Evolutionary conservation across 1,284 basidiomycete species (phyloP).

Genomic region (Ustilago tritici): DNA sequence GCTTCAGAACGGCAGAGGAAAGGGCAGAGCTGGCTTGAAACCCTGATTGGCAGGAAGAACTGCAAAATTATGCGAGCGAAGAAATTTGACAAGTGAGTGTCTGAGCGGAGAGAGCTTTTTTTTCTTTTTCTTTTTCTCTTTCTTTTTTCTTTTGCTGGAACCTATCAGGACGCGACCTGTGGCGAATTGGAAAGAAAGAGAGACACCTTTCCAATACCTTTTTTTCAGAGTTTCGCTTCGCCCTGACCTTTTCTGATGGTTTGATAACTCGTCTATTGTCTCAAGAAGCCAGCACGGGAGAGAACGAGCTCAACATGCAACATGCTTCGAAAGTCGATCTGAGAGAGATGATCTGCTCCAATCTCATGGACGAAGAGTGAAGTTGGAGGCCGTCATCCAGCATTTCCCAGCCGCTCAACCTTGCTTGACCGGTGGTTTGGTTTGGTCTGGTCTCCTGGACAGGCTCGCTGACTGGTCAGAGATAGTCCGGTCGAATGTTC

Average conservation of each 20-base stretch:
- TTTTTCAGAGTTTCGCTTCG: no score
- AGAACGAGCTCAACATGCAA: background rate
- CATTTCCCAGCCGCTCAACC: background rate
- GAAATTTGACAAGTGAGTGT: conserved; percentile 26
- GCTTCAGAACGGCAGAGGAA: conserved; percentile 8
- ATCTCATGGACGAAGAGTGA: background rate
- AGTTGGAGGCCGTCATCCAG: background rate
- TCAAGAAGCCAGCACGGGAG: background rate
- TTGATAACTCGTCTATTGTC: background rate
- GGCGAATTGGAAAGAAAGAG: conserved; percentile 14
- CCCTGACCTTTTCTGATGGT: conserved; percentile 6
- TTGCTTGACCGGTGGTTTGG: background rate
- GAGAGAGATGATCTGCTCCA: conserved; percentile 3
- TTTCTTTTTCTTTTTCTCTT: background rate
- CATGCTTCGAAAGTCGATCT: conserved; percentile 4
- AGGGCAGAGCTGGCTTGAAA: background rate
- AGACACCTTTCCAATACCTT: conserved; percentile 10
- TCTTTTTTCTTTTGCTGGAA: background rate
- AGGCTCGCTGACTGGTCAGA: conserved; percentile 6
- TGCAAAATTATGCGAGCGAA: conserved; percentile 26
- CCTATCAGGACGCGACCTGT: background rate
- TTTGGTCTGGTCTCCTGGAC: background rate
- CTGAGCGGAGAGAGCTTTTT: conserved; percentile 2
- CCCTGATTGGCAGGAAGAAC: background rate
- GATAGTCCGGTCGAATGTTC: background rate